A percentile compares a stretch with the other conserved stretches of the same genome.
These are phyloP conservation scores for Saccharomyces pastorianus DNA, from an alignment of 1,139 yeast species.

Conservation along the genomic window DNA sequence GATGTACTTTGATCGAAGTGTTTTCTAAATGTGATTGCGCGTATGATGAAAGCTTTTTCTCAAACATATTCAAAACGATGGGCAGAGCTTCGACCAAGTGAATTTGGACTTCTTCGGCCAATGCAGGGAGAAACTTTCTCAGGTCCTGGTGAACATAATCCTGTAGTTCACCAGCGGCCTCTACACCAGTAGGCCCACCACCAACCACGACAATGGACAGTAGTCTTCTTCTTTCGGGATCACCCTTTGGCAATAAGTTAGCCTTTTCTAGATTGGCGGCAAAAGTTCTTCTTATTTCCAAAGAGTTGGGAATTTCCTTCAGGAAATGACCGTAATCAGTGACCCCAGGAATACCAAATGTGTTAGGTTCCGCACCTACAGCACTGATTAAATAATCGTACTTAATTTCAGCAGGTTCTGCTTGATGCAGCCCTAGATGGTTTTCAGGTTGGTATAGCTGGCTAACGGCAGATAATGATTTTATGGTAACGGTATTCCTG, in stretches of 20 bases:
- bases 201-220: slow-evolving; percentile 75
- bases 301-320: slow-evolving; percentile 80
- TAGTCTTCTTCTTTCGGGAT: slow-evolving; percentile 67
- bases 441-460: slow-evolving; percentile 28
- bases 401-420: slow-evolving; percentile 33
- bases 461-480: slow-evolving; percentile 37
- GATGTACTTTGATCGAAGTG: slow-evolving; percentile 65
- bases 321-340: slow-evolving; percentile 73
- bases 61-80: slow-evolving; percentile 79
- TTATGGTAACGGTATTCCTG: slow-evolving; percentile 50
- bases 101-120: slow-evolving; percentile 75
- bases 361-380: slow-evolving; percentile 78
- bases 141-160: slow-evolving; percentile 90
- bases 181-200: slow-evolving; percentile 92
- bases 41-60: slow-evolving; percentile 75
- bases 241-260: slow-evolving; percentile 62
- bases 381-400: slow-evolving; percentile 77
- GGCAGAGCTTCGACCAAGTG: slow-evolving; percentile 87
- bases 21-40: slow-evolving; percentile 77
- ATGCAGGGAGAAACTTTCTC: slow-evolving; percentile 78
- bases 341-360: slow-evolving; percentile 76
- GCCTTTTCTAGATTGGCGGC: slow-evolving; percentile 73
- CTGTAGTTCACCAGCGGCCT: slow-evolving; percentile 82
- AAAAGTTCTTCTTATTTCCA: slow-evolving; percentile 63
- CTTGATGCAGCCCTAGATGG: slow-evolving; percentile 29